These are phyloP conservation scores for Tetrastigma voinierianum DNA, from an alignment of 164 flowering plant genomes.

Conservation along the genomic window DNA sequence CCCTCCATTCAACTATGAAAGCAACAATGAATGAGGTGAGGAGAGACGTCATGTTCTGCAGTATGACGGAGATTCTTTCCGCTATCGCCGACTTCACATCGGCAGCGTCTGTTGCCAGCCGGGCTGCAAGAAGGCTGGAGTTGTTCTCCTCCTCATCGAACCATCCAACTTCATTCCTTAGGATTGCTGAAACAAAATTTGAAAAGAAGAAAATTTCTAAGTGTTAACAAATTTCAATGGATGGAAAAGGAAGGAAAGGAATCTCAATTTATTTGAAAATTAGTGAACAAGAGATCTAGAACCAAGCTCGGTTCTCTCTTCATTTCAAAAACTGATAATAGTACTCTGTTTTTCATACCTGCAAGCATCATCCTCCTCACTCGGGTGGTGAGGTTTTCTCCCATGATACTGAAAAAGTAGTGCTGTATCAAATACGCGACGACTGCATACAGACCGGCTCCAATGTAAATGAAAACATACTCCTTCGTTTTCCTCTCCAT, in stretches of 20 bases:
- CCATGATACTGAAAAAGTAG: slow-evolving; percentile 96
- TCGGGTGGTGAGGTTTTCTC: slow-evolving; percentile 94
- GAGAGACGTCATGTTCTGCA: slow-evolving; percentile 97
- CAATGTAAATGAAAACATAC: slow-evolving; percentile 86
- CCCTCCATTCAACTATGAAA: slow-evolving; percentile 96
- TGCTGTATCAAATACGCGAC: slow-evolving; percentile 88
- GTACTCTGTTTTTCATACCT: slow-evolving; percentile 38
- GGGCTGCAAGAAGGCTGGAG: slow-evolving; percentile 89
- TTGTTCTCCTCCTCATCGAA: slow-evolving; percentile 96
- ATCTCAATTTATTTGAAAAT: no score
- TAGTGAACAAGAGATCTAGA: no score
- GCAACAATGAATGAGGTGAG: slow-evolving; percentile 97
- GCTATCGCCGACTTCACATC: slow-evolving; percentile 96
- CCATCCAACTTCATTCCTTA: slow-evolving; percentile 99
- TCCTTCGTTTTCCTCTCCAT: slow-evolving; percentile 92
- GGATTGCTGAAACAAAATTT: slow-evolving; percentile 49
- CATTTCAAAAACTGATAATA: not conserved
- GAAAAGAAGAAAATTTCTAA: not conserved
- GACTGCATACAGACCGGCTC: slow-evolving; percentile 90
- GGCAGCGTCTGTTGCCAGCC: slow-evolving; percentile 90
- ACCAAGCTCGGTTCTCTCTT: no score
- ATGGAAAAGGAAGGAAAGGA: no score
- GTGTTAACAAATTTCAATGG: not conserved
- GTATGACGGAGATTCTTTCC: slow-evolving; percentile 91
- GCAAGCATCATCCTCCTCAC: slow-evolving; percentile 99